Percentiles rank a stretch among this genome's conserved stretches.
phyloP scores from a whole-genome alignment of 345 rosid species.

The Excoecaria agallocha region DNA sequence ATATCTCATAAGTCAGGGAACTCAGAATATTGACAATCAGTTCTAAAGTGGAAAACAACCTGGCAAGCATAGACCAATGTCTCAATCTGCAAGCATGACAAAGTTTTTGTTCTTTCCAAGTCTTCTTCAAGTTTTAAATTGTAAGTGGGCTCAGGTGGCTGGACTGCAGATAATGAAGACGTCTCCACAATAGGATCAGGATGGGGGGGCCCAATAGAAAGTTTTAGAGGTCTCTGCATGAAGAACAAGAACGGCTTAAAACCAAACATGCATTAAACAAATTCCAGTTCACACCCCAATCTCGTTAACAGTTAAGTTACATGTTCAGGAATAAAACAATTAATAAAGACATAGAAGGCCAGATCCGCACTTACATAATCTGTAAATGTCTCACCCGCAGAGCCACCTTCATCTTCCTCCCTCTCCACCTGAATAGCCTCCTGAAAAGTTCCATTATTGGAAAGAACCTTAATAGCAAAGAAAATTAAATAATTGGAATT shows the following conservation, averaged over 20 bases:
- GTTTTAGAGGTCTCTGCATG: slow-evolving; percentile 80
- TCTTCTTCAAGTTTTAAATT: slow-evolving; percentile 67
- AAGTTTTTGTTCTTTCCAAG: slow-evolving; percentile 62
- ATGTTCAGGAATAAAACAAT: too few relatives aligned
- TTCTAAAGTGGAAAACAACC: slow-evolving; percentile 47
- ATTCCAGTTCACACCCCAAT: too few relatives aligned
- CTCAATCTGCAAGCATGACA: slow-evolving; percentile 99
- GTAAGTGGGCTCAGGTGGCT: slow-evolving; percentile 94
- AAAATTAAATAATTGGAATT: slow-evolving; percentile 5
- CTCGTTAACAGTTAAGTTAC: too few relatives aligned
- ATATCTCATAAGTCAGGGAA: slow-evolving; percentile 28
- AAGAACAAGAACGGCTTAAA: neutral
- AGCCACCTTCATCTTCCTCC: slow-evolving; percentile 98
- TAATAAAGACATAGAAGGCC: neutral
- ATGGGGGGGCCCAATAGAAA: slow-evolving; percentile 90
- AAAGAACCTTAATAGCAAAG: slow-evolving; percentile 11
- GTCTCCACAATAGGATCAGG: slow-evolving; percentile 98
- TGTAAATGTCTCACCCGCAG: slow-evolving; percentile 84
- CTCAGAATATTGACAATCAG: slow-evolving; percentile 23
- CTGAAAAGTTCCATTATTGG: slow-evolving; percentile 39
- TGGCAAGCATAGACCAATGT: slow-evolving; percentile 94
- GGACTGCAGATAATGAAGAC: slow-evolving; percentile 91
- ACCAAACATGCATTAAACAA: slow-evolving; percentile 12
- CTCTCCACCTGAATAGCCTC: slow-evolving; percentile 96
- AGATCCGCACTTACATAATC: slow-evolving; percentile 72